Evolutionary conservation across 805 yeast species (phyloP).

Genomic region (Ogataea chonburiensis): DNA sequence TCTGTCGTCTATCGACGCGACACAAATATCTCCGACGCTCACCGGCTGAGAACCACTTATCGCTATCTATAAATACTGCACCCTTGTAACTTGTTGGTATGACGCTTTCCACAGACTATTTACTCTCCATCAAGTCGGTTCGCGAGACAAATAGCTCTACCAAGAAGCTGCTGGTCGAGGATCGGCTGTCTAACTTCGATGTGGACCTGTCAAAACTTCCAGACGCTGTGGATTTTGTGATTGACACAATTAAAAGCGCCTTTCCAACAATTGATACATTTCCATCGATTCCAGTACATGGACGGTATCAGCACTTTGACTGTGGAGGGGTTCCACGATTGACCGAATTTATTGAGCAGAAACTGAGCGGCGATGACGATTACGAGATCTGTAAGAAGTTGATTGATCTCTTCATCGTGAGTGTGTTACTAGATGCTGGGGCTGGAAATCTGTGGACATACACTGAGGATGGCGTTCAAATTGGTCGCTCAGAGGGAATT

Average conservation of each 20-base stretch:
- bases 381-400: slow-evolving; percentile 52
- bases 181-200: slow-evolving; percentile 42
- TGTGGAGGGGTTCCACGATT: slow-evolving; percentile 48
- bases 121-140: slow-evolving; percentile 53
- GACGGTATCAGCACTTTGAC: slow-evolving; percentile 66
- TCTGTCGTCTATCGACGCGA: slow-evolving; percentile 10
- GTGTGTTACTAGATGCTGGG: slow-evolving; percentile 67
- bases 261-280: slow-evolving; percentile 42
- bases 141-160: slow-evolving; percentile 51
- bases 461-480: slow-evolving; percentile 38
- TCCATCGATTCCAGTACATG: slow-evolving; percentile 58
- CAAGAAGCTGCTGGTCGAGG: slow-evolving; percentile 37
- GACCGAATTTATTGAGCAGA: slow-evolving; percentile 37
- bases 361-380: slow-evolving; percentile 34
- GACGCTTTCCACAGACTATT: slow-evolving; percentile 27
- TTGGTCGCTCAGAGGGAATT: slow-evolving; percentile 57
- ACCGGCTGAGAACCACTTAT: slow-evolving; percentile 14
- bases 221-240: slow-evolving; percentile 45
- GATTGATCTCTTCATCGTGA: slow-evolving; percentile 56
- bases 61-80: slow-evolving; percentile 5
- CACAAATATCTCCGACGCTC: slow-evolving; percentile 18
- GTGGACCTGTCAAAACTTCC: slow-evolving; percentile 44
- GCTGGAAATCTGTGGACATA: slow-evolving; percentile 62
- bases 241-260: slow-evolving; percentile 43
- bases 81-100: neutral